Evolutionary conservation across 495 filamentous ascomycete genomes (phyloP).

Genomic region (Tuber borchii): DNA sequence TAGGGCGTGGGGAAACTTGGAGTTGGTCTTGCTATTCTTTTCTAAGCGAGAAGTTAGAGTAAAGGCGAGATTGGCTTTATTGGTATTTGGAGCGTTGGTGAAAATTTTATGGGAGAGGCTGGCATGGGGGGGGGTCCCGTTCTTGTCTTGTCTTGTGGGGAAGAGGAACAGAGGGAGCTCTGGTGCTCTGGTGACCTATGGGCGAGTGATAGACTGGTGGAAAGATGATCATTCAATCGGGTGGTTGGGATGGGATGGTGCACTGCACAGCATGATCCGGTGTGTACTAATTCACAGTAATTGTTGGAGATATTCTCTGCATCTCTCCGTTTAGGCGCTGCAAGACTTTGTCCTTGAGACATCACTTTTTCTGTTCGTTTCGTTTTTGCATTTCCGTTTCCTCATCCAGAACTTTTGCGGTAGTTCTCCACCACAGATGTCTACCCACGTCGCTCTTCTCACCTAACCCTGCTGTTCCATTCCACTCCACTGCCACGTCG

Average conservation of each 20-base stretch:
- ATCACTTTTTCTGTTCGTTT: slow-evolving; percentile 2
- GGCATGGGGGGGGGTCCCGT: background rate
- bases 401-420: background rate
- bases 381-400: slow-evolving; percentile 3
- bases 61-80: background rate
- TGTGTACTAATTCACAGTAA: background rate
- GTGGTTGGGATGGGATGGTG: background rate
- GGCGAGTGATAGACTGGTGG: background rate
- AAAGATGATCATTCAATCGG: background rate
- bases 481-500: background rate
- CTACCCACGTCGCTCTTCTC: background rate
- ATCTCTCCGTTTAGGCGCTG: background rate
- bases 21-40: background rate
- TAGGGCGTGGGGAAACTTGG: background rate
- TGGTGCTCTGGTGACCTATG: background rate
- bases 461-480: background rate
- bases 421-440: background rate
- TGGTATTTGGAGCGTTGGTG: slow-evolving; percentile 1
- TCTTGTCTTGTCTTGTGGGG: background rate
- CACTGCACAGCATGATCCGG: background rate
- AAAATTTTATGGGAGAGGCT: slow-evolving; percentile 1
- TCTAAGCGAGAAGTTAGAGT: background rate
- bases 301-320: background rate
- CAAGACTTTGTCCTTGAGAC: background rate
- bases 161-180: background rate